phyloP scores from a whole-genome alignment of 371 early-diverging fungal genomes.

The Apophysomyces trapeziformis region DNA sequence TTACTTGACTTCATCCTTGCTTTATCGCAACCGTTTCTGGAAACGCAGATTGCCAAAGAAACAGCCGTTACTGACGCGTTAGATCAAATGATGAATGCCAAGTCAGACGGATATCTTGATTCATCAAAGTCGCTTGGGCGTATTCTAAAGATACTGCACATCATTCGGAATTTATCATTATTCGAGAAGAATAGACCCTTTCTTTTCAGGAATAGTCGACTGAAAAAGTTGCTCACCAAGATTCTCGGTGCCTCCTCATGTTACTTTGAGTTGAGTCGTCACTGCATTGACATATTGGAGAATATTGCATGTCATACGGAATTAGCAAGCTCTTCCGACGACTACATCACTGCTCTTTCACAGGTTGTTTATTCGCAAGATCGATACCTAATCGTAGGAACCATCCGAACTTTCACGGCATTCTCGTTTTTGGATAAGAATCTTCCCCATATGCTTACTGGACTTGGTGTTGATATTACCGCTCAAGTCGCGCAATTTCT shows the following conservation, averaged over 20 bases:
- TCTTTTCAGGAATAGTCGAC: slow-evolving; percentile 51
- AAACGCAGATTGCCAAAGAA: neutral
- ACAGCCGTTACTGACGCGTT: neutral
- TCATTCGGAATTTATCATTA: slow-evolving; percentile 65
- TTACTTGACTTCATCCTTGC: slow-evolving; percentile 62
- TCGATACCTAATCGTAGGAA: slow-evolving; percentile 51
- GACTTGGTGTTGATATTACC: slow-evolving; percentile 40
- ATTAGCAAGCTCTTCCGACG: slow-evolving; percentile 27
- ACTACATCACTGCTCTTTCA: slow-evolving; percentile 23
- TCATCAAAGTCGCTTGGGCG: slow-evolving; percentile 43
- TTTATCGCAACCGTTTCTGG: slow-evolving; percentile 54
- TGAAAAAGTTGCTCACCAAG: slow-evolving; percentile 60
- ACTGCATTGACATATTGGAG: slow-evolving; percentile 72
- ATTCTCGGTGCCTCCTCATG: slow-evolving; percentile 60
- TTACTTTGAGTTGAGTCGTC: slow-evolving; percentile 67
- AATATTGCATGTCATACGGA: slow-evolving; percentile 46
- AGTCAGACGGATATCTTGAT: neutral
- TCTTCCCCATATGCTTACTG: slow-evolving; percentile 50
- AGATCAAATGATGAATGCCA: neutral
- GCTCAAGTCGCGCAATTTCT: slow-evolving; percentile 58
- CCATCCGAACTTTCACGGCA: slow-evolving; percentile 55
- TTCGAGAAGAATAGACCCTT: slow-evolving; percentile 37
- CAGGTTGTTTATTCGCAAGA: slow-evolving; percentile 51
- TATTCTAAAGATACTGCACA: slow-evolving; percentile 64
- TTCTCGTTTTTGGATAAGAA: slow-evolving; percentile 60